Conservation (phyloP, 78 protist genomes). For the Chrysochromulina parva region DNA sequence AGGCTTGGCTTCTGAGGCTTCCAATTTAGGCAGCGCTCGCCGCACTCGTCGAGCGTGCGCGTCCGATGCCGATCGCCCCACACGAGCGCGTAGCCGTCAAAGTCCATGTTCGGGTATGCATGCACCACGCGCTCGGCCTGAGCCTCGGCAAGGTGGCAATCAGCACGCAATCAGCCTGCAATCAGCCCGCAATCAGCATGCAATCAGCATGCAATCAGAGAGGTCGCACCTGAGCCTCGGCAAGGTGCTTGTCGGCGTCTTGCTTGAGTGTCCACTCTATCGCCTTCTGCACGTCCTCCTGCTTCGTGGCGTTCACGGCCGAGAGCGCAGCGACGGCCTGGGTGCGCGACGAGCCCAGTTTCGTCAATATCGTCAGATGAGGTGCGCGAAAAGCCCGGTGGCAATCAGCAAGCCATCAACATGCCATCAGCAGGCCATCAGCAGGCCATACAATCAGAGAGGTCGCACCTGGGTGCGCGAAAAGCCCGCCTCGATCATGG, state of each 20-base stretch:
- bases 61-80: neutral
- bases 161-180: too few species aligned
- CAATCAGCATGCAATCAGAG: too few species aligned
- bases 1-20: neutral
- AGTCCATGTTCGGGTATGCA: neutral
- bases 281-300: neutral
- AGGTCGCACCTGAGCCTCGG: neutral
- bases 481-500: constrained; percentile 20
- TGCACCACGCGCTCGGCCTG: neutral
- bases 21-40: neutral
- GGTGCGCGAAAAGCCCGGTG: too few species aligned
- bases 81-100: constrained; percentile 13
- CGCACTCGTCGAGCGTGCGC: neutral
- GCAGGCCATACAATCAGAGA: too few species aligned
- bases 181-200: too few species aligned
- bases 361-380: neutral
- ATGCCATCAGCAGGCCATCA: too few species aligned
- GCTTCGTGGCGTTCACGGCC: neutral
- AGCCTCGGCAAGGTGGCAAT: too few species aligned
- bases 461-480: too few species aligned
- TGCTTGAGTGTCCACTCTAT: neutral
- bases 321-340: neutral
- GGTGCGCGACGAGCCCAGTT: neutral
- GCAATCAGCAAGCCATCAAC: too few species aligned
- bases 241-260: neutral